Conservation (phyloP, 257 asterid genomes). For the Plantago major region DNA sequence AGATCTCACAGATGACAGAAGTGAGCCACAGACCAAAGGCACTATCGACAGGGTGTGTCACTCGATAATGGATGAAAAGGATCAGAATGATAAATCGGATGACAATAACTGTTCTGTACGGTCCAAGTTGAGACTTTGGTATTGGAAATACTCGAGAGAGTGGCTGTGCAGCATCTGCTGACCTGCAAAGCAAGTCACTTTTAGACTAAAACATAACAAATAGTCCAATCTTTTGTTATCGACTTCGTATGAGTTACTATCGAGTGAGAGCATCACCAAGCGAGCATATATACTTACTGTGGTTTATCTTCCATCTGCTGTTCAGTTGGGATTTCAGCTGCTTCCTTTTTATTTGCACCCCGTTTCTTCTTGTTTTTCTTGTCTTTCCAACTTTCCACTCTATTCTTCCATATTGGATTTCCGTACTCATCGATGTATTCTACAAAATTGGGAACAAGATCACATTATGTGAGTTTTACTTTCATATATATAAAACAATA, state of each 20-base stretch:
- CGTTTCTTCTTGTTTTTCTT: constrained; percentile 77
- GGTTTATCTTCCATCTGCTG: constrained; percentile 78
- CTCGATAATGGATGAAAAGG: constrained; percentile 84
- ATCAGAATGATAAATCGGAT: constrained; percentile 66
- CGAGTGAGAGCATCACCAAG: background rate
- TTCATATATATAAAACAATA: background rate
- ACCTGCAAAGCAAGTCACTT: constrained; percentile 38
- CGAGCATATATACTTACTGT: constrained; percentile 43
- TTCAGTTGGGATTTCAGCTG: constrained; percentile 49
- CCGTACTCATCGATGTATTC: constrained; percentile 76
- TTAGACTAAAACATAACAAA: too few species aligned
- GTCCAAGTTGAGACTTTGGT: constrained; percentile 61
- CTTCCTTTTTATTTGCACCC: constrained; percentile 20
- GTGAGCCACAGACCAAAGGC: constrained; percentile 89
- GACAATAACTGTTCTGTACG: constrained; percentile 75
- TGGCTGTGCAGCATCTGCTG: constrained; percentile 61
- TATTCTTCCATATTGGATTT: constrained; percentile 96
- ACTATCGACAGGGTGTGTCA: constrained; percentile 88
- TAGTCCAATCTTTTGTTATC: too few species aligned
- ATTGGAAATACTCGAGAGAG: constrained; percentile 72
- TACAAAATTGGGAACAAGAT: constrained; percentile 27
- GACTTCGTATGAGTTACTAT: background rate
- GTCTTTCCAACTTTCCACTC: constrained; percentile 98
- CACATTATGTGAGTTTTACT: constrained; percentile 9
- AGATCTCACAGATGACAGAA: constrained; percentile 93